Percentiles rank a stretch among this genome's conserved stretches.
phyloP scores from a whole-genome alignment of 108 stramenopile species.

The Chaetoceros muelleri region DNA sequence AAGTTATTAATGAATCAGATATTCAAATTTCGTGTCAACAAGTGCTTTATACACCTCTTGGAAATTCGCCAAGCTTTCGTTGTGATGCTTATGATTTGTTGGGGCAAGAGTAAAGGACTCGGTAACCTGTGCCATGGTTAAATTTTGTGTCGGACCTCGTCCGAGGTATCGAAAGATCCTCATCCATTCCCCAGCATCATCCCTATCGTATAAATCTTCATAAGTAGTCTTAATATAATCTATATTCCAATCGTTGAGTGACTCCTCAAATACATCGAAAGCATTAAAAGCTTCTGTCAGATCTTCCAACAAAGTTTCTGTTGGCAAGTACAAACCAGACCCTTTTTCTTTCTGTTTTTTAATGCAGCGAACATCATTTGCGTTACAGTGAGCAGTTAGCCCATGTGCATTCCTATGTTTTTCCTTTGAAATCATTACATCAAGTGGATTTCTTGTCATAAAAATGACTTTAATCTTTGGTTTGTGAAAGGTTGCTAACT shows the following conservation, averaged over 20 bases:
- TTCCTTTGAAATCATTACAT: background rate
- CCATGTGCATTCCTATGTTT: background rate
- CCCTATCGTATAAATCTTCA: background rate
- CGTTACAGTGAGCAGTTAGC: background rate
- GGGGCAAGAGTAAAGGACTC: background rate
- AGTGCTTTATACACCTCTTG: background rate
- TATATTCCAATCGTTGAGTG: background rate
- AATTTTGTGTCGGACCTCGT: conserved; percentile 1
- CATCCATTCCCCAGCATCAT: conserved; percentile 5
- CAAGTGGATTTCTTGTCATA: background rate
- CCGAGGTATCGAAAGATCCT: background rate
- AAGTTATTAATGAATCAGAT: background rate
- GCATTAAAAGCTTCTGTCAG: background rate
- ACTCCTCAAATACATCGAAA: background rate
- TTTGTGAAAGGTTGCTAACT: background rate
- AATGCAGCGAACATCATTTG: background rate
- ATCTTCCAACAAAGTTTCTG: background rate
- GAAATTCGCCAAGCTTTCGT: background rate
- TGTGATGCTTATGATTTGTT: background rate
- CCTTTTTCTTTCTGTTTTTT: background rate
- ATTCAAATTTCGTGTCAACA: background rate
- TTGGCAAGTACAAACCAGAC: background rate
- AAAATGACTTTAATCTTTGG: background rate
- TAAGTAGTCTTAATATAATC: background rate
- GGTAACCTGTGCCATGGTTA: background rate